Base-by-base conservation (phyloP, 495 filamentous ascomycete genomes). In the Podospora appendiculata region DNA sequence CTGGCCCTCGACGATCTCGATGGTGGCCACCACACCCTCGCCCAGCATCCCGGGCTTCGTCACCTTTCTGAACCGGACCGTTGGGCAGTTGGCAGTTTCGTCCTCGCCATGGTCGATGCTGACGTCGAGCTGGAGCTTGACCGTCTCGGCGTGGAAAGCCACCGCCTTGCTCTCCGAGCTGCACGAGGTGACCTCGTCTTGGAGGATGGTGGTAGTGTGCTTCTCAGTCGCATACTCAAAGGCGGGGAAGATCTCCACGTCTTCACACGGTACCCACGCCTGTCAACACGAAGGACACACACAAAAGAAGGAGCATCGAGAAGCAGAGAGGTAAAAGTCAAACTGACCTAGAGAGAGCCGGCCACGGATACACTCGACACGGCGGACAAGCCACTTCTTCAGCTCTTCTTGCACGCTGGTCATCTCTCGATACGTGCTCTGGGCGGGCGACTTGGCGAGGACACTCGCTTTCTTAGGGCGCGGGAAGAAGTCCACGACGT, bases 401-500 rank as follows among this genome's bases (percentile, higher is more conserved):
- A 81, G 59, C 62, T 79, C 77, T 48, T 79, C 75, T 42, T 70
- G 75, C 6, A 78, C 72, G 32, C 48, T 68, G 13, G 65, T 70
- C 48, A 71, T 70, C 60, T 81, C 77, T 7, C 78, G 75, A 47
- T 74, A 80, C 14, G 75, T 69, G 47, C 61, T 68, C 54, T 74
- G 70, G 58, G 73, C 71, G 11, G 68, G 57, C 8, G 68, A 68
- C 41, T 70, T 73, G 50, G 66, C 61, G 12, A 71, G 47, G 34
- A 74, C 68, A 16, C 64, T 65, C 43, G 73, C 60, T 41, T 57
- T 66, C 61, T 75, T 81, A 0, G 80, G 80, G 0, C 80, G 72
- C 3, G 85, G 85, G 48, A 89, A 89, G 69, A 86, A 89, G 58
- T 89, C 85, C 34, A 84, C 66, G 34, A 87, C 58, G n/a, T 83